Evolutionary conservation across 306 rosid genomes (phyloP).

Genomic region (Ochetophila trinervis): DNA sequence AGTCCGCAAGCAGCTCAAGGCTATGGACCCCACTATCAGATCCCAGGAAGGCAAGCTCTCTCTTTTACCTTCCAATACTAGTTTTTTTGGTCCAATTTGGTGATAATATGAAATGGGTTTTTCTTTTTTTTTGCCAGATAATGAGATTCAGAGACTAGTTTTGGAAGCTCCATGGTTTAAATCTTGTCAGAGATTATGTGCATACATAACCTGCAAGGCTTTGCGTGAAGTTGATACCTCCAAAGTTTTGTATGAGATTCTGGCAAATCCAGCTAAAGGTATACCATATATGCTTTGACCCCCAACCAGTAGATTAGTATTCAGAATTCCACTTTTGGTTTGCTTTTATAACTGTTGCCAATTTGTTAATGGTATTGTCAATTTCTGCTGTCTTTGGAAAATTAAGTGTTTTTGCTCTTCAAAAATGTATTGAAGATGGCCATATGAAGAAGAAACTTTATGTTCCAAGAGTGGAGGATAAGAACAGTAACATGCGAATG

Average conservation of each 20-base stretch:
- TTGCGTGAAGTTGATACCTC: slow-evolving; percentile 84
- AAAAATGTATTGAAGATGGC: slow-evolving; percentile 33
- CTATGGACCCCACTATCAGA: slow-evolving; percentile 64
- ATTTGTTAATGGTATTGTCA: neutral
- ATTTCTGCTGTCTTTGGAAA: neutral
- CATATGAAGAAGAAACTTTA: slow-evolving; percentile 48
- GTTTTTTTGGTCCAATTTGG: slow-evolving; percentile 2
- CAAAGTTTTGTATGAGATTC: slow-evolving; percentile 53
- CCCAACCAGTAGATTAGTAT: neutral
- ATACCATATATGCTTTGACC: slow-evolving; percentile 2
- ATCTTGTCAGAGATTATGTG: slow-evolving; percentile 65
- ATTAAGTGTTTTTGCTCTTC: slow-evolving; percentile 20
- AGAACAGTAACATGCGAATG: slow-evolving; percentile 89
- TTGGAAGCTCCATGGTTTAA: slow-evolving; percentile 80
- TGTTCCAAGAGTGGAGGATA: slow-evolving; percentile 96
- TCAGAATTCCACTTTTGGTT: slow-evolving; percentile 5
- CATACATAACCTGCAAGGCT: slow-evolving; percentile 80
- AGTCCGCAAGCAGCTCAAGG: slow-evolving; percentile 66
- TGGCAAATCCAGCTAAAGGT: slow-evolving; percentile 43
- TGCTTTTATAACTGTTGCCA: neutral
- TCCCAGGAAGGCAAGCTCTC: slow-evolving; percentile 62
- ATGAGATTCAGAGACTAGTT: slow-evolving; percentile 58
- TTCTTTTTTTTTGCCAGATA: slow-evolving; percentile 35
- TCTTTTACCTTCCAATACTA: neutral
- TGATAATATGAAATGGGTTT: neutral